Evolutionary conservation across 176 grass and related monocot genomes (phyloP), one percentile per base, ranked within the genome.

Genomic region (Aegilops longissima): DNA sequence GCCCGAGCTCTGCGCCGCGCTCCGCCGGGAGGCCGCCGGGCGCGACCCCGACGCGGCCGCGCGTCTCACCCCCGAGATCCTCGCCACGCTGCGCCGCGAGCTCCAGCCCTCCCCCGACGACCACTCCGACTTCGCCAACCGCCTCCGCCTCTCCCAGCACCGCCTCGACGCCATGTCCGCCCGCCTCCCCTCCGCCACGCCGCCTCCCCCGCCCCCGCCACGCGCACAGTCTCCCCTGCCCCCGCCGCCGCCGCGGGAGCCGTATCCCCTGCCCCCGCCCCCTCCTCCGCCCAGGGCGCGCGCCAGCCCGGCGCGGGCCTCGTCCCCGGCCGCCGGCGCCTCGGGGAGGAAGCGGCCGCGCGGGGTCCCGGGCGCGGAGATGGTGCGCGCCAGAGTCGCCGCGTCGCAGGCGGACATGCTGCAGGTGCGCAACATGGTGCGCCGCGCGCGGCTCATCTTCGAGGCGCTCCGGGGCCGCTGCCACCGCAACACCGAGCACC

Each of bases 401-500:
- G 18, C 2, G 2, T 9, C 8, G 7, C 12, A 1, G 1, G 40
- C 23, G 3, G 92, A 92, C 56, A 64, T 82, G 5, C 39, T 91
- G 80, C 79, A 86, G 11, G 82, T 75, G 31, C 96, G 90, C n/a
- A 12, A 40, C 17, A 27, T 75, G 12, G 86, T 91, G 27, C 88
- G 93, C 72, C 88, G 83, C 25, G 66, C 92, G 18, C 93, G 96
- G 30, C 89, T 98, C 84, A 91, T 86, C 69, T 98, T 92, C 36
- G 90, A 95, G 49, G 94, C 93, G 20, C 90, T 98, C 38, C 90
- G 93, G 12, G 45, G 33, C 14, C 29, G 59, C 31, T 92, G 70
- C 85, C 56, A 68, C 14, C 85, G 73, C 59, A 49, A 89, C 42
- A 61, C 25, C 24, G 17, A 21, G 16, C 25, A 12, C 36, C 10